Evolutionary conservation across 768 basidiomycete genomes (phyloP), one percentile per base, ranked within the genome.

Genomic region (Mycena sanguinolenta): DNA sequence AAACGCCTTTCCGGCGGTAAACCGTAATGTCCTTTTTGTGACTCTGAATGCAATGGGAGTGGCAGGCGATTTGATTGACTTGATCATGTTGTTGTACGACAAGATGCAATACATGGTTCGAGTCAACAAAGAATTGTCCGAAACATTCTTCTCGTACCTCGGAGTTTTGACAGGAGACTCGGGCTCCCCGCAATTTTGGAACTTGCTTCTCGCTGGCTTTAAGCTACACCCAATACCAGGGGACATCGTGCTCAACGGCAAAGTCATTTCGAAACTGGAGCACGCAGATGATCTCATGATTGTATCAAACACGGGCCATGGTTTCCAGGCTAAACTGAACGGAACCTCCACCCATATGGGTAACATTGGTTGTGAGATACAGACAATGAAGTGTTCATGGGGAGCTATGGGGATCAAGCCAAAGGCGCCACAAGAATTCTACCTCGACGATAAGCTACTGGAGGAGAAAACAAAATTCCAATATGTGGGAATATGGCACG

Each of bases 91-190:
- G 19, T 34, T 34, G 19, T 55, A 55, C n/a, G 30, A 32, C 32
- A 55, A 55, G 30, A 8, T 55, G 30, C 19, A 32, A n/a, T 55
- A 55, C 19, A 55, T 55, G 58, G 62, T 63, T 63, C 52, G 60
- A 3, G 44, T 61, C 0, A 61, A 61, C 44, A 50, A 36, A 30
- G 44, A 58, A 14, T 36, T 58, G 27, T 58, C 58, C 0, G 23
- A 58, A 19, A 58, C 54, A 6, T 79, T 79, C 57, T 52, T 63
- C 32, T 76, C 77, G 1, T 64, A 58, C 8, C 71, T 76, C 13
- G 78, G 79, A n/a, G 67, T 78, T 2, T 69, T 80, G 13, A 79
- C 73, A 6, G 78, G 79, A 2, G 78, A 80, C 68, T 72, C 77
- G 10, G 71, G 70, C 0, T 80, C 78, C 3, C 79, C 78, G 2